Conservation (phyloP, 805 yeast species). For the Cyberlindnera mycetangii region DNA sequence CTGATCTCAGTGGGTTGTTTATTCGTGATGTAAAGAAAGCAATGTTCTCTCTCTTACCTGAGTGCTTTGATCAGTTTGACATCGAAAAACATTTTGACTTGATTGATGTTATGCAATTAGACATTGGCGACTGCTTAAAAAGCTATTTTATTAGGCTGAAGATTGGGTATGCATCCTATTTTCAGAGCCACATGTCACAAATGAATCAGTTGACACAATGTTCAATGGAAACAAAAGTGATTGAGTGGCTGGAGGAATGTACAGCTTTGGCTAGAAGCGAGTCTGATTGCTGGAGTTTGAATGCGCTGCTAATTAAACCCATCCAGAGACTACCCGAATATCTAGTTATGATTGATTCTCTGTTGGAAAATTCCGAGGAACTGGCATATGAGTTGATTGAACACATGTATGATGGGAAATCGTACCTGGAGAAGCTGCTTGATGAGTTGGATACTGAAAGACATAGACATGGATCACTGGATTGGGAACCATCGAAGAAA, state of each 20-base stretch:
- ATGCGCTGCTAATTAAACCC: conserved; percentile 33
- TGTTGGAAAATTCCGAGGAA: conserved; percentile 18
- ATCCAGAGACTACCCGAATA: conserved; percentile 30
- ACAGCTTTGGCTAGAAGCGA: conserved; percentile 23
- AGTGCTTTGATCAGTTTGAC: conserved; percentile 7
- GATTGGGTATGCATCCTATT: conserved; percentile 34
- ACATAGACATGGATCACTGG: background rate
- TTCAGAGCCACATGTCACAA: conserved; percentile 31
- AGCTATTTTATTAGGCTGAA: conserved; percentile 32
- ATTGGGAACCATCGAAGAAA: background rate
- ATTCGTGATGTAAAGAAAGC: conserved; percentile 18
- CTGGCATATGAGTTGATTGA: conserved; percentile 12
- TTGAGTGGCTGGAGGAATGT: conserved; percentile 36
- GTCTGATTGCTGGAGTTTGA: conserved; percentile 29
- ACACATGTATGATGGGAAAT: conserved; percentile 19
- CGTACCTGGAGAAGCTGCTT: conserved; percentile 16
- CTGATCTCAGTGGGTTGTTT: conserved; percentile 35
- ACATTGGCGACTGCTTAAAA: conserved; percentile 31
- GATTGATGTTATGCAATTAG: conserved; percentile 16
- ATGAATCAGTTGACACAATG: conserved; percentile 25
- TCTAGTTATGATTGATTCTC: conserved; percentile 15
- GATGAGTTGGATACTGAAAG: conserved; percentile 6
- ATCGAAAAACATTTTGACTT: conserved; percentile 11
- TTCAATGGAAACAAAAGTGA: conserved; percentile 19
- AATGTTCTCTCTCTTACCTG: background rate